Percentiles rank a stretch among this genome's conserved stretches.
Evolutionary conservation across 2,329 filamentous ascomycete species (phyloP).

Genomic region (Sporothrix globosa): DNA sequence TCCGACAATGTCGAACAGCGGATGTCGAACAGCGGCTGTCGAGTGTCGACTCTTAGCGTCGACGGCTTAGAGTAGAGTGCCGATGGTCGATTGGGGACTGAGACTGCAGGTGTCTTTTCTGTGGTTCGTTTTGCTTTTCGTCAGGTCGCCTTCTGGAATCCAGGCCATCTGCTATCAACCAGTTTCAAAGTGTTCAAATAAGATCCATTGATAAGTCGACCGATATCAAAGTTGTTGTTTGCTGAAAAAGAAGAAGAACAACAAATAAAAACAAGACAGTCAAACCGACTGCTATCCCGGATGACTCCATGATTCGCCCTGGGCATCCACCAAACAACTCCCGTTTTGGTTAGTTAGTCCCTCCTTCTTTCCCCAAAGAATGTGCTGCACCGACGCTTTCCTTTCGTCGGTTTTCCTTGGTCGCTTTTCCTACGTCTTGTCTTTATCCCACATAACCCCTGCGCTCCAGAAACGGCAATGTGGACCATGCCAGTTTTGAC

Average conservation of each 20-base stretch:
- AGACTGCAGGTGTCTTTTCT: not conserved
- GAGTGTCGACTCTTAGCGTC: not conserved
- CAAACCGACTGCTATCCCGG: too few species aligned
- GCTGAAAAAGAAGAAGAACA: too few species aligned
- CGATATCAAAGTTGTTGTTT: not conserved
- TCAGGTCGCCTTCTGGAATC: not conserved
- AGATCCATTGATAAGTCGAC: not conserved
- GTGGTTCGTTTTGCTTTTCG: not conserved
- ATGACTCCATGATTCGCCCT: not conserved
- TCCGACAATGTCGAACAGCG: not conserved
- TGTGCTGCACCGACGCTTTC: not conserved
- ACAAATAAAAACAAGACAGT: too few species aligned
- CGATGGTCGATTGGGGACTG: too few species aligned
- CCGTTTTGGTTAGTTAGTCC: not conserved
- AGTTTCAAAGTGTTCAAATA: slow-evolving; percentile 8
- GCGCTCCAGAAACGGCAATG: not conserved
- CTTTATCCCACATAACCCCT: not conserved
- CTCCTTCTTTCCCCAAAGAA: not conserved
- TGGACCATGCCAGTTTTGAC: not conserved
- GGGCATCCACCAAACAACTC: not conserved
- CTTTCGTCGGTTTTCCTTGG: too few species aligned
- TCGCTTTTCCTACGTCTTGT: not conserved
- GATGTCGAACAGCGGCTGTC: slow-evolving; percentile 10
- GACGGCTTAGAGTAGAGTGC: too few species aligned
- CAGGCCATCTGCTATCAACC: not conserved